phyloP scores from a whole-genome alignment of 2,329 filamentous ascomycete species.

The Fusarium sp. region DNA sequence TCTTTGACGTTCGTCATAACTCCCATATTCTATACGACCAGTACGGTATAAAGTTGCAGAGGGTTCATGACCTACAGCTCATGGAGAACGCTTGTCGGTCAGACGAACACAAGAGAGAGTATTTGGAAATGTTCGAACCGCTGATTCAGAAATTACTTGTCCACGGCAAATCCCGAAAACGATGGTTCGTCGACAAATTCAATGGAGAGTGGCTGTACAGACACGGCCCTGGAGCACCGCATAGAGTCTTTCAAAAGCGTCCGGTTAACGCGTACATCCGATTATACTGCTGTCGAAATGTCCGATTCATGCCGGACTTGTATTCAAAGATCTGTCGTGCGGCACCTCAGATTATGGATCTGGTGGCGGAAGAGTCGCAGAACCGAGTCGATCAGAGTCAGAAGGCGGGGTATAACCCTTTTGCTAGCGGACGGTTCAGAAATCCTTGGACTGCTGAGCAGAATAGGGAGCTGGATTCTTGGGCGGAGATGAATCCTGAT shows the following conservation, averaged over 20 bases:
- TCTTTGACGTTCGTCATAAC: not conserved
- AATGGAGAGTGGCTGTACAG: not conserved
- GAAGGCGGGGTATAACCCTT: not conserved
- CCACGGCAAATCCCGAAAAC: rapidly evolving
- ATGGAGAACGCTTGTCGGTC: not conserved
- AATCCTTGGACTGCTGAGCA: not conserved
- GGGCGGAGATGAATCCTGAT: too few relatives aligned
- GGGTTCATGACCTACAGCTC: not conserved
- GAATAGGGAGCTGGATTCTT: not conserved
- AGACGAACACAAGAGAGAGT: rapidly evolving
- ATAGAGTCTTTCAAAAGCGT: rapidly evolving
- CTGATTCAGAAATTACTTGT: rapidly evolving
- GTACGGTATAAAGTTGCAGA: not conserved
- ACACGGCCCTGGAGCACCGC: rapidly evolving
- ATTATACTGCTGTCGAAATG: not conserved
- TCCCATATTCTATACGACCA: not conserved
- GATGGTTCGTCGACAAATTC: not conserved
- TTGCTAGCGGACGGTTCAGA: rapidly evolving
- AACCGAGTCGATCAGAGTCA: not conserved
- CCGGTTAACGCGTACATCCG: rapidly evolving
- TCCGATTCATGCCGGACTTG: not conserved
- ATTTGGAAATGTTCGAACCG: rapidly evolving
- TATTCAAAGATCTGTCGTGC: not conserved
- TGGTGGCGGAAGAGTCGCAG: not conserved
- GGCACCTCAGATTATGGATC: not conserved